Evolutionary conservation across 805 yeast genomes (phyloP), one percentile per base, ranked within the genome.

Genomic region (Schwanniomyces yamadae): DNA sequence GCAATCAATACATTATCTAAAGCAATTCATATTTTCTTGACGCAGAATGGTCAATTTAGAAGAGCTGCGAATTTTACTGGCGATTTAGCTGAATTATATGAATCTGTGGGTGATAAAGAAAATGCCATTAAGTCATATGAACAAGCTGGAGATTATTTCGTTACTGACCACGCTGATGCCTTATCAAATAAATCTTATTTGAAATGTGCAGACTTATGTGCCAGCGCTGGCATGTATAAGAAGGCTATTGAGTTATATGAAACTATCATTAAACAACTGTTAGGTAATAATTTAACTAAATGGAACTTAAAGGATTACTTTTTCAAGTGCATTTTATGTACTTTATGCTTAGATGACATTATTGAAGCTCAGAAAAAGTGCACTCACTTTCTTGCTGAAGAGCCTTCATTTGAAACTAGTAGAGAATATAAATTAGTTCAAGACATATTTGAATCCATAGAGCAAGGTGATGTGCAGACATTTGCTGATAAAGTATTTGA

Each of bases 281-380:
- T 85, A 36, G 82, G 82, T 44, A 88, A 83, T 59, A 78, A 76
- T 46, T 68, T 89, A 42, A 77, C 91, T 26, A 84, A 80, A 63
- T 93, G 97, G 97, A 82, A 88, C 34, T 71, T 93, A 54, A 93
- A 93, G 61, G 99, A 93, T 39, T 88, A 91, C 59, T 89, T 85
- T 52, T 69, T 87, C 54, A 89, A 89, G 67, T 80, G 85, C 35
- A 80, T 86, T 18, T 69, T 93, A 38, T 87, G 96, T 57, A 77
- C 83, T 34, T 69, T 93, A 46, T 95, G 97, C 22, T 78, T 79
- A 39, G 88, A 79, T 46, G 99, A 93, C 60, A 69, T 77, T 24
- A 90, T 95, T 23, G 95, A 95, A 33, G 96, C 95, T 0, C 74
- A 77, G 36, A 82, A 84, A 51, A 75, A 87, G 23, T 59, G 85